These are phyloP conservation scores for Phoma sp. DNA, from an alignment of 2,329 filamentous ascomycete species.

Conservation along the genomic window DNA sequence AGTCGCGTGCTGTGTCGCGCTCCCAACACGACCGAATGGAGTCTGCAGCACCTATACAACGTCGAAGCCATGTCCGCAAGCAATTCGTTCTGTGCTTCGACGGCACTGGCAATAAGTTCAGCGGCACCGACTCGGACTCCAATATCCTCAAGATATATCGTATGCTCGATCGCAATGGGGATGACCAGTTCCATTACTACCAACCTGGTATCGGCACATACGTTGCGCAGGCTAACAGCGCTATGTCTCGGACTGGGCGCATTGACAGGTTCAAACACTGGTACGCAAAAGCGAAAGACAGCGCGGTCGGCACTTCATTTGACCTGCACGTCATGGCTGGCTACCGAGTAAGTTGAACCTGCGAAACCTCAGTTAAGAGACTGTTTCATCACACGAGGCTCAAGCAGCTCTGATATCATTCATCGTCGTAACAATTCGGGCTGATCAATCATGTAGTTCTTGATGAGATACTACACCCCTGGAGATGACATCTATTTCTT, in stretches of 20 bases:
- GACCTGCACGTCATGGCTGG: slow-evolving; percentile 84
- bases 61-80: slow-evolving; percentile 52
- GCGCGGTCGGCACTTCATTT: slow-evolving; percentile 75
- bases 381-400: neutral
- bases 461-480: slow-evolving; percentile 59
- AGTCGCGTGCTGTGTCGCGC: neutral
- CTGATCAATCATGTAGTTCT: slow-evolving; percentile 42
- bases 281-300: slow-evolving; percentile 78
- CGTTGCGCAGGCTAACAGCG: slow-evolving; percentile 58
- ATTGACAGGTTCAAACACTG: slow-evolving; percentile 68
- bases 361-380: neutral
- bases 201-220: slow-evolving; percentile 74
- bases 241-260: slow-evolving; percentile 64
- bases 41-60: slow-evolving; percentile 8
- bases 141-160: slow-evolving; percentile 72
- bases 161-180: slow-evolving; percentile 70
- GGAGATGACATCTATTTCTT: slow-evolving; percentile 59
- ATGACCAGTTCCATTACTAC: slow-evolving; percentile 60
- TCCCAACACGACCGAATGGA: slow-evolving; percentile 9
- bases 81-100: slow-evolving; percentile 65
- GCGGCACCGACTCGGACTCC: slow-evolving; percentile 50
- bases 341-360: slow-evolving; percentile 70
- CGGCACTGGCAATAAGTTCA: slow-evolving; percentile 54
- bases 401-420: neutral
- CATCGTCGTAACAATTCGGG: neutral